Evolutionary conservation across 345 rosid species (phyloP), one percentile per base, ranked within the genome.

Genomic region (Nephelium lappaceum): DNA sequence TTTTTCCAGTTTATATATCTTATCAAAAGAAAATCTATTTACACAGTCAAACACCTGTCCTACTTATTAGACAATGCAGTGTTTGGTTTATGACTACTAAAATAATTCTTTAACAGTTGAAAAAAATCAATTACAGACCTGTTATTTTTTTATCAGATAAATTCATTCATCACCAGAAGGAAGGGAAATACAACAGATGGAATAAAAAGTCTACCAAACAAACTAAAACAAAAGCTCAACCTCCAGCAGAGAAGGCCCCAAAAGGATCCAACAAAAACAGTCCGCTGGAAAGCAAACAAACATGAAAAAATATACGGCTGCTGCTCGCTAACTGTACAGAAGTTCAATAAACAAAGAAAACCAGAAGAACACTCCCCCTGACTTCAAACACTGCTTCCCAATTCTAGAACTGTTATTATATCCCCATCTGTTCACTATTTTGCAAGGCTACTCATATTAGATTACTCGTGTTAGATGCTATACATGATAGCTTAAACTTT

Each of bases 401-500:
- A 53, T 53, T 53, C 8, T 8, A 14, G 74, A 57, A 38, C 27
- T 8, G 65, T 36, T 36, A 45, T 19, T 64, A 27, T 63, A 47
- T 75, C 15, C 23, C 24, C 41, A 31, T 6, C 39, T 6, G 41
- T 61, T n/a, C 6, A 21, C 63, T 11, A 47, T 4, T 10, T 25
- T 55, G 31, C 36, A 74, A 8, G 58, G 27, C 58, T 62, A 43
- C 57, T 43, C 8, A 18, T 5, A 45, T 45, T 45, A 11, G 51
- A 45, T 45, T 45, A 62, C 69, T 15, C 25, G 38, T 43, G 31
- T 41, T 41, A 16, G 41, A 21, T 16, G 36, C 16, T 9, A 38
- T 14, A 53, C 14, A 53, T 43, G 57, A 58, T 74, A 45, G 58
- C 42, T 43, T 18, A 62, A 62, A 39, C 77, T 62, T n/a, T 43